Percentiles rank a stretch among this genome's conserved stretches.
Evolutionary conservation across 805 yeast genomes (phyloP).

Genomic region (Saturnispora diversa): DNA sequence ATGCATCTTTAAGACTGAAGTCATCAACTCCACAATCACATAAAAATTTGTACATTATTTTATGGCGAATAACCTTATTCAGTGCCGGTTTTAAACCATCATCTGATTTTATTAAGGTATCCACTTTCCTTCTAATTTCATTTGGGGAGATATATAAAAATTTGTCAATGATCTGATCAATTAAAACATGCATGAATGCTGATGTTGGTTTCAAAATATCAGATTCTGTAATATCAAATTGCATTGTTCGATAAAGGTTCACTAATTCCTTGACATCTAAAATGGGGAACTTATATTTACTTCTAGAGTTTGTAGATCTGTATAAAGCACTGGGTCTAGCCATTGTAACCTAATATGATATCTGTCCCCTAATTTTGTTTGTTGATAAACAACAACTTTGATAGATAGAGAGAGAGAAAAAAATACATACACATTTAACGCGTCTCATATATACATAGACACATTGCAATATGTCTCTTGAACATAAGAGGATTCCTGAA

Average conservation of each 20-base stretch:
- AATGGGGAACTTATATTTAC: constrained; percentile 29
- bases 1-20: constrained; percentile 64
- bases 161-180: constrained; percentile 30
- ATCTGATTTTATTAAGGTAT: constrained; percentile 18
- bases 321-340: constrained; percentile 32
- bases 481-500: constrained; percentile 20
- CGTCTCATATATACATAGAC: background rate
- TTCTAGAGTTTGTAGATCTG: constrained; percentile 21
- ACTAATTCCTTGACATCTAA: constrained; percentile 26
- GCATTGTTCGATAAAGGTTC: constrained; percentile 23
- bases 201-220: constrained; percentile 26
- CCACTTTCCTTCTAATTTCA: constrained; percentile 23
- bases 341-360: too few species aligned
- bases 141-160: constrained; percentile 29
- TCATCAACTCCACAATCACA: constrained; percentile 71
- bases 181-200: constrained; percentile 27
- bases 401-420: constrained; percentile 1
- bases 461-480: background rate
- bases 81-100: constrained; percentile 32
- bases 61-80: constrained; percentile 47
- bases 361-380: too few species aligned
- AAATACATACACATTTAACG: background rate
- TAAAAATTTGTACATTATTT: constrained; percentile 54
- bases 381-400: too few species aligned
- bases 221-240: constrained; percentile 26